These are phyloP conservation scores for Kernera saxatilis DNA, from an alignment of 345 rosid genomes.

Conservation along the genomic window DNA sequence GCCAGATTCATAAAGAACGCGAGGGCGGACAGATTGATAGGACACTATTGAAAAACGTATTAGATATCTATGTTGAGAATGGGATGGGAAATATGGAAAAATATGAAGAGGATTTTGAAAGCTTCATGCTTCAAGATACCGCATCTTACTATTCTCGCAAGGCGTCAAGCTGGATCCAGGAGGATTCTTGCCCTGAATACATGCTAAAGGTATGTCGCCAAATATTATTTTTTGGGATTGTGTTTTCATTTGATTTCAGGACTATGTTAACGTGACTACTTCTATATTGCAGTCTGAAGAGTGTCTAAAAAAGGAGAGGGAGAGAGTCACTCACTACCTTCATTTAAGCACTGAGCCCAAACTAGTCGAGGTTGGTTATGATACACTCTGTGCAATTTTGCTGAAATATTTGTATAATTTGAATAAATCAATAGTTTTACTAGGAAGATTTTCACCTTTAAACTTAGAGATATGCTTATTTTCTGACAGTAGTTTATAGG, in stretches of 20 bases:
- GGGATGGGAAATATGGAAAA: constrained; percentile 56
- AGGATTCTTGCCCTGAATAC: constrained; percentile 71
- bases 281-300: too few species aligned
- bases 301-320: constrained; percentile 70
- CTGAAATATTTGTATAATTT: too few species aligned
- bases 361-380: constrained; percentile 48
- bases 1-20: constrained; percentile 53
- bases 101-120: constrained; percentile 69
- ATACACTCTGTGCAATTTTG: too few species aligned
- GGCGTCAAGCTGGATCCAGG: constrained; percentile 71
- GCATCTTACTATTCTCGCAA: constrained; percentile 67
- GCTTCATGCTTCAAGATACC: constrained; percentile 46
- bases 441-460: background rate
- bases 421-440: too few species aligned
- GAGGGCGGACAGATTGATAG: constrained; percentile 79
- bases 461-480: background rate
- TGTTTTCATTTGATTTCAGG: too few species aligned
- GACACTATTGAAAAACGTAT: constrained; percentile 62
- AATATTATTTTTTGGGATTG: too few species aligned
- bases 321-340: constrained; percentile 74
- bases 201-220: too few species aligned
- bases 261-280: too few species aligned
- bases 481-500: too few species aligned
- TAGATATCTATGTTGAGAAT: constrained; percentile 59
- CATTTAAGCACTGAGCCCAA: constrained; percentile 67